Evolutionary conservation across 306 rosid genomes (phyloP).

Genomic region (Quillaja saponaria): DNA sequence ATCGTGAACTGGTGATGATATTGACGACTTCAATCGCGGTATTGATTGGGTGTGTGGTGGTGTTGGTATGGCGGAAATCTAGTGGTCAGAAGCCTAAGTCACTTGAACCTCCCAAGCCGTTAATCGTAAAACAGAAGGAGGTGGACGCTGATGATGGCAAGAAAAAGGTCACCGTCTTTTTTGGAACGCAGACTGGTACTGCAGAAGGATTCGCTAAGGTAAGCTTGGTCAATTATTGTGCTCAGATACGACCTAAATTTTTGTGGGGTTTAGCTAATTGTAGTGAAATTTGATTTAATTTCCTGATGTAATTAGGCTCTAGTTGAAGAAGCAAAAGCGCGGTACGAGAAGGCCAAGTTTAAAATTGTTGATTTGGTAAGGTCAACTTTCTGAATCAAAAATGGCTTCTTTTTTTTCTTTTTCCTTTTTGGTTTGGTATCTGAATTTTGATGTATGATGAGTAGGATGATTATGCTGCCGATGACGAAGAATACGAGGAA

Average conservation of each 20-base stretch:
- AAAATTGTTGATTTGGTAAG: conserved; percentile 86
- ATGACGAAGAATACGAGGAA: conserved; percentile 75
- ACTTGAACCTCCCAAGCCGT: conserved; percentile 51
- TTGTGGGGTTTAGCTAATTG: neutral
- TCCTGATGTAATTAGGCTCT: conserved; percentile 52
- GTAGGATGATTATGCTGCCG: conserved; percentile 88
- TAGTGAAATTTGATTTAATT: neutral
- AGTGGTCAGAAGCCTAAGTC: conserved; percentile 35
- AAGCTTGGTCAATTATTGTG: neutral
- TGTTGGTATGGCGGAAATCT: conserved; percentile 81
- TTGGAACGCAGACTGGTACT: conserved; percentile 96
- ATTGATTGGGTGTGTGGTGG: conserved; percentile 77
- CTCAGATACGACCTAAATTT: neutral
- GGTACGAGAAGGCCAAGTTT: conserved; percentile 76
- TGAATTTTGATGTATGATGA: conserved; percentile 13
- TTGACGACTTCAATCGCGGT: conserved; percentile 86
- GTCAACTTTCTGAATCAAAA: neutral
- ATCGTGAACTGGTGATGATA: conserved; percentile 61
- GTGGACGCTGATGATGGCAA: conserved; percentile 72
- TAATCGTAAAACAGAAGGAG: conserved; percentile 42
- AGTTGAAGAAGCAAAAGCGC: conserved; percentile 84
- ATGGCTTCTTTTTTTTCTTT: neutral
- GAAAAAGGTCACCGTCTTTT: conserved; percentile 84
- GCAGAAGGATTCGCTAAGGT: conserved; percentile 99
- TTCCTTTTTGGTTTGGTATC: neutral